A percentile compares a stretch with the other conserved stretches of the same genome.
Evolutionary conservation across 495 filamentous ascomycete species (phyloP).

Genomic region (Trypethelium eluteriae): DNA sequence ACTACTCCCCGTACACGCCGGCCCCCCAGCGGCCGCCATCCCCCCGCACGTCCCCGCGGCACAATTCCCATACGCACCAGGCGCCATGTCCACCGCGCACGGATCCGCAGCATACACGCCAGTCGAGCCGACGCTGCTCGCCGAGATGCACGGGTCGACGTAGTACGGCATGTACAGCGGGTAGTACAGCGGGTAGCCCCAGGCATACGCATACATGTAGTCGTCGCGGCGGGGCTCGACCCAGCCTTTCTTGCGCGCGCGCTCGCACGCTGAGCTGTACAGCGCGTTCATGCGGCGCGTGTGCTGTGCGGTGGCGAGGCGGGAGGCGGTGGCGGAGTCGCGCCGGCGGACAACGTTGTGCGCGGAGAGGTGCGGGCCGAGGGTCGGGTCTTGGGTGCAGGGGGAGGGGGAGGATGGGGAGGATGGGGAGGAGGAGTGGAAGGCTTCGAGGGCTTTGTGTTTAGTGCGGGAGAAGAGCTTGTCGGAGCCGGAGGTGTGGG

Average conservation of each 20-base stretch:
- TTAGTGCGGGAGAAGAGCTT: conserved; percentile 22
- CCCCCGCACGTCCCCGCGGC: conserved; percentile 44
- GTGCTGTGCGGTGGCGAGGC: conserved; percentile 17
- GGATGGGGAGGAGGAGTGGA: conserved; percentile 27
- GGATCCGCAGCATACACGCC: conserved; percentile 23
- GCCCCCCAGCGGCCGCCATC: conserved; percentile 47
- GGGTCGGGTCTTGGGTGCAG: conserved; percentile 43
- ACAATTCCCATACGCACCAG: conserved; percentile 37
- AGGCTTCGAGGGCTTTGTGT: conserved; percentile 38
- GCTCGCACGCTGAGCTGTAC: conserved; percentile 54
- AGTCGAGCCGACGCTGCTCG: neutral
- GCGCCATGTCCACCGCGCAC: conserved; percentile 18
- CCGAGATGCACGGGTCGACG: conserved; percentile 37
- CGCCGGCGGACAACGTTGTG: conserved; percentile 51
- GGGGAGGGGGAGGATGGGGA: conserved; percentile 23
- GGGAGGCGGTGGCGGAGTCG: conserved; percentile 24
- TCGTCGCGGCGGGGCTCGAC: conserved; percentile 43
- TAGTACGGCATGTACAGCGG: conserved; percentile 49
- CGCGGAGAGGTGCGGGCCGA: conserved; percentile 63
- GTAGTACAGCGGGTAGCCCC: conserved; percentile 45
- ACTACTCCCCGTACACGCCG: conserved; percentile 41
- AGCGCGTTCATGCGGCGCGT: conserved; percentile 48
- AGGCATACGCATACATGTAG: conserved; percentile 48
- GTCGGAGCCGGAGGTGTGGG: conserved; percentile 45
- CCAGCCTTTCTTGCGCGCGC: conserved; percentile 54